Base-by-base conservation (phyloP, 1,284 basidiomycete genomes). In the Sanghuangporus baumii region DNA sequence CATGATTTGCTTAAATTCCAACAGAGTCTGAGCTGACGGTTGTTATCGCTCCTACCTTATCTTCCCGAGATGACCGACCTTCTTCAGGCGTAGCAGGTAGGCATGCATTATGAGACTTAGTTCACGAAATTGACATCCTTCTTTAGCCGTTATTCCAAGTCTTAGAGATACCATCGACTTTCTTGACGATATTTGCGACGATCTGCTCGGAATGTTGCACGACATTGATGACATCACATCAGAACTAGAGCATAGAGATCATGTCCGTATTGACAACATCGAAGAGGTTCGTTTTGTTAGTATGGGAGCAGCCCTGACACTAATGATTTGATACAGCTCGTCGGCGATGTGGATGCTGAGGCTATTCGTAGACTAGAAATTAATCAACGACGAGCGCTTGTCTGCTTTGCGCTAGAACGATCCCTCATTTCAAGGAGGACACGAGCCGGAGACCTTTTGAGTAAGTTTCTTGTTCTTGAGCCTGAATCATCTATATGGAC, bases 81-180 rank as follows among this genome's bases (percentile, higher is more conserved):
- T 69, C 76, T 40, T 31, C 26, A 31, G 74, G 76, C 1, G 74
- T 78, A 48, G 71, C 78, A 12, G 75, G 80, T 77, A 63, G 43
- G 74, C 66, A 57, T 14, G 16, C 18, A 43, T 59, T 1, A 40
- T 60, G 67, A 23, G 67, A 70, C 66, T 66, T 36, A n/a, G 48
- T 64, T 37, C 68, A 68, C 1, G 64, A 31, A 66, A 70, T 59
- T 9, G 64, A 40, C 43, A 64, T 59, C 67, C 51, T 50, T 40
- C 54, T 48, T n/a, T 46, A 87, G 87, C 84, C 1, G 86, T 86
- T 4, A 83, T 89, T 18, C 92, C 93, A 7, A 91, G 88, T 0
- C 76, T 96, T 9, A 89, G 90, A 4, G 87, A 92, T 65, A 83
- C 87, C 0, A 79, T 93, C 20, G 84, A 87, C 37, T 85, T 89